Evolutionary conservation across 441 rosid species (phyloP), one percentile per base, ranked within the genome.

Genomic region (Erysimum cheiri): DNA sequence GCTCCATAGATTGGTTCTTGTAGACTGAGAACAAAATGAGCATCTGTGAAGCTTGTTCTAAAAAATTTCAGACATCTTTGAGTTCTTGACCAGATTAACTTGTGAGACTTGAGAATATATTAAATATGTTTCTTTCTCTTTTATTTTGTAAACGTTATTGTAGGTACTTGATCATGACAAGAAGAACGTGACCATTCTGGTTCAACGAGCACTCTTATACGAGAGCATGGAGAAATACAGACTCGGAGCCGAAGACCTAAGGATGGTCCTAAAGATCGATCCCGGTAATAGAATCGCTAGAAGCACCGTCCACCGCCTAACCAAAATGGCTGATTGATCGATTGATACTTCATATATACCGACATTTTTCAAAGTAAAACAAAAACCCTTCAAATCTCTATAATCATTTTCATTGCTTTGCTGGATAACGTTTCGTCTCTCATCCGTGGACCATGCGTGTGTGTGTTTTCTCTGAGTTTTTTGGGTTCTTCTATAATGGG

Each of bases 201-300:
- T 93, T 33, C 97, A 93, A 77, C 93, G 96, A 41, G 97, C 96
- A n/a, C 90, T 93, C 4, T 78, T 93, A 74, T 91, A 91, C 36
- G 97, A 91, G 80, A 89, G 95, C 69, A 93, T 93, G 98, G 97
- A 93, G 77, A 93, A 93, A 78, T 93, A 91, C 80, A 87, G 77
- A 67, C 93, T 89, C 19, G 98, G 98, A n/a, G 98, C 97, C 4
- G 96, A 93, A 67, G 98, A 93, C 75, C 83, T 91, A 78, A 85
- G 93, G 78, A 83, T 81, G 60, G 97, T 89, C 77, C 84, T 93
- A 64, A 91, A 84, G 89, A 83, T 89, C 7, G 98, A 91, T 75
- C 96, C 98, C 0, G 70, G 73, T 19, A 93, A 93, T 77, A 82
- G 97, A 81, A 73, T 91, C 54, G 97, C 98, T 3, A 88, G 88